Evolutionary conservation across 202 grass and related monocot species (phyloP).

Genomic region (Thinopyrum obtusiflorum): DNA sequence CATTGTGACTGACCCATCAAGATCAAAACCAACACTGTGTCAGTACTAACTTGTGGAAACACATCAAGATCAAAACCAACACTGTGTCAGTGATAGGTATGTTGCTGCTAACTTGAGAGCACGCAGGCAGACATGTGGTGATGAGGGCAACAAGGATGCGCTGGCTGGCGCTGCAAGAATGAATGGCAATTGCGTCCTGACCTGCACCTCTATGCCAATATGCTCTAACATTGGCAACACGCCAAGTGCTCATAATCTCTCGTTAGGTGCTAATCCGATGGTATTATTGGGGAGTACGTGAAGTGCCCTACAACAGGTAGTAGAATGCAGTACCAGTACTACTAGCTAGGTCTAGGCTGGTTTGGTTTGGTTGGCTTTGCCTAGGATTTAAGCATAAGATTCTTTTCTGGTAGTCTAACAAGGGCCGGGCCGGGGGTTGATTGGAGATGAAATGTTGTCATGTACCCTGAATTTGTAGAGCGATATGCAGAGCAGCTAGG

Average conservation of each 20-base stretch:
- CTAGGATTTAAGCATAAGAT: constrained; percentile 38
- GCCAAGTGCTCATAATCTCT: not conserved
- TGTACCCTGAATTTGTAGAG: not conserved
- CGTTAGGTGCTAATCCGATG: constrained; percentile 5
- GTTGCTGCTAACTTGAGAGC: not conserved
- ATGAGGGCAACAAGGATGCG: constrained; percentile 8
- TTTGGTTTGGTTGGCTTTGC: constrained; percentile 7
- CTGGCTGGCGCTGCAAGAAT: not conserved
- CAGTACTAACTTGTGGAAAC: not conserved
- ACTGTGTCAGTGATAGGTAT: not conserved
- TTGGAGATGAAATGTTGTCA: not conserved
- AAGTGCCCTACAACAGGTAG: not conserved
- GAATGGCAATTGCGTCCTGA: not conserved
- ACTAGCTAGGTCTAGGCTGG: not conserved
- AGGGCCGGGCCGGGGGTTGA: not conserved
- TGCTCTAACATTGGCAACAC: not conserved
- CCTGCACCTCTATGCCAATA: not conserved
- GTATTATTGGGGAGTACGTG: not conserved
- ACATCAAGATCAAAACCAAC: not conserved
- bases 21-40: no score
- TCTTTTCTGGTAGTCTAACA: constrained; percentile 26
- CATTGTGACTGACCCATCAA: not conserved
- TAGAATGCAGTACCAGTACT: not conserved
- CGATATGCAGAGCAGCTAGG: not conserved
- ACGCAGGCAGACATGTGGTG: not conserved